Evolutionary conservation across 768 basidiomycete genomes (phyloP).

Genomic region (Calocybe cyanea): DNA sequence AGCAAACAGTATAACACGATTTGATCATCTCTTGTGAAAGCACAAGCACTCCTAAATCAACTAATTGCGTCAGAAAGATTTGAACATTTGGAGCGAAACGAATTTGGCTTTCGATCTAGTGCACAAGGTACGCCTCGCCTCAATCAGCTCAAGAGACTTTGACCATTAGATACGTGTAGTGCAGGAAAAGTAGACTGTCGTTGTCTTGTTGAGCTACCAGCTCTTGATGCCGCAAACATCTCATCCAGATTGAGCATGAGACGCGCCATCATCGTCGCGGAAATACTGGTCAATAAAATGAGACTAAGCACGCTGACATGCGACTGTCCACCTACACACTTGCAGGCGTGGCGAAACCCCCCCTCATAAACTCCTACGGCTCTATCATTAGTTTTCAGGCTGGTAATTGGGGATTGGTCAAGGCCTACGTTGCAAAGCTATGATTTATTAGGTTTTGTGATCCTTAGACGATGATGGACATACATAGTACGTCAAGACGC

Average conservation of each 20-base stretch:
- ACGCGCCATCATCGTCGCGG: constrained; percentile 50
- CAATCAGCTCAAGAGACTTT: no score
- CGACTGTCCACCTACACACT: constrained; percentile 35
- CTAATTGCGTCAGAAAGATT: no score
- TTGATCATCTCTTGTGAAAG: no score
- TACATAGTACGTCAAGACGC: constrained; percentile 37
- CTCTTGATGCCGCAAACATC: constrained; percentile 11
- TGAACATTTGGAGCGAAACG: no score
- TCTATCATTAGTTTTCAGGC: background rate
- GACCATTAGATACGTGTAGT: no score
- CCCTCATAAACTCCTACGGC: constrained; percentile 38
- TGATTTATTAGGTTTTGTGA: background rate
- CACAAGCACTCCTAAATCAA: no score
- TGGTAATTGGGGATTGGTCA: background rate
- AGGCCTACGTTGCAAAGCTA: constrained; percentile 25
- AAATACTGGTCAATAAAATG: constrained; percentile 30
- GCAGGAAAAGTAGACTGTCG: no score
- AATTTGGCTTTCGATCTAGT: no score
- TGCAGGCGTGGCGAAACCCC: constrained; percentile 47
- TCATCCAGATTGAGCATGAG: constrained; percentile 54
- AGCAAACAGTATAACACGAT: no score
- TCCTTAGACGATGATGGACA: constrained; percentile 10
- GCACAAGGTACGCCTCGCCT: no score
- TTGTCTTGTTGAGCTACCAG: no score
- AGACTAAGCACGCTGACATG: background rate